phyloP scores from a whole-genome alignment of 768 basidiomycete genomes.

The Auricularia heimuer region DNA sequence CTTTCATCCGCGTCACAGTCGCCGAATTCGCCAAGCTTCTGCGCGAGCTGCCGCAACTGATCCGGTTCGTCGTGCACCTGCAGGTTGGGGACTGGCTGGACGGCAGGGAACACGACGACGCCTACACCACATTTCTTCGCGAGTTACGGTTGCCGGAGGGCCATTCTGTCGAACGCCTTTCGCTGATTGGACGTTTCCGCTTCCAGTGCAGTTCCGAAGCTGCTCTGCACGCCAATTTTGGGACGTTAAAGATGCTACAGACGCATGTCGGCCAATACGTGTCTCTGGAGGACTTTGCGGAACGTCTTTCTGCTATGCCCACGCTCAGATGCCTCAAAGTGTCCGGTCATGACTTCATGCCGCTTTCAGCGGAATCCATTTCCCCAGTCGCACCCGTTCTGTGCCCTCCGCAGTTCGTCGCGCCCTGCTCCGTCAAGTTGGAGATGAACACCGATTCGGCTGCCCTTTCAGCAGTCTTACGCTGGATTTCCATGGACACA shows the following conservation, averaged over 20 bases:
- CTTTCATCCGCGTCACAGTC: not conserved
- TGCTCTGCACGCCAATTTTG: not conserved
- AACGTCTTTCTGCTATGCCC: not conserved
- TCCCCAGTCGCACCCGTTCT: no score
- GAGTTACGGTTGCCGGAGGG: not conserved
- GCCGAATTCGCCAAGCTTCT: not conserved
- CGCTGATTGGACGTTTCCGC: not conserved
- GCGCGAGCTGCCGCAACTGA: not conserved
- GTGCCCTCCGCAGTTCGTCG: not conserved
- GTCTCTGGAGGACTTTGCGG: not conserved
- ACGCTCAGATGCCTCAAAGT: not conserved
- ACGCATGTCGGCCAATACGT: not conserved
- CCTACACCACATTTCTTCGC: not conserved
- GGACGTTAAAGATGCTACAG: not conserved
- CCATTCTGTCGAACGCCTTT: not conserved
- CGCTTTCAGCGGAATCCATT: no score
- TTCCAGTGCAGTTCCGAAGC: not conserved
- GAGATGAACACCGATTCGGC: not conserved
- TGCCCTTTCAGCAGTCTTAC: not conserved
- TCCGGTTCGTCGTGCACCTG: not conserved
- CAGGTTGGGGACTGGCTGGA: not conserved
- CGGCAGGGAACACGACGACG: not conserved
- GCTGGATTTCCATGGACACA: not conserved
- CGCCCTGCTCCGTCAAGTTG: not conserved
- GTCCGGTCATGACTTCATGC: not conserved